phyloP scores from a whole-genome alignment of 306 rosid genomes.

The Malus domestica region ASM211411v1 NC_041800.1:9019501-9020000 shows the following conservation, averaged over 20 bases:
- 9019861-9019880: not conserved
- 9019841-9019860: not conserved
- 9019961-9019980: no score
- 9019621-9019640: not conserved
- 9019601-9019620: not conserved
- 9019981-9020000: rapidly evolving
- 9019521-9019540: no score
- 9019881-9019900: not conserved
- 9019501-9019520: not conserved
- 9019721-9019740: not conserved
- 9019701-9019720: not conserved
- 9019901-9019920: not conserved
- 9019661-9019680: not conserved
- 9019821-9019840: not conserved
- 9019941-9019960: not conserved
- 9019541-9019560: rapidly evolving
- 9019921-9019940: not conserved
- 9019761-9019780: not conserved
- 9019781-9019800: not conserved
- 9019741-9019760: not conserved
- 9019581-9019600: no score
- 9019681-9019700: not conserved
- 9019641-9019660: not conserved
- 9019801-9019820: not conserved
- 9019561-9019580: rapidly evolving